Base-by-base conservation (phyloP, 805 yeast species). In the Myxozyma geophila region DNA sequence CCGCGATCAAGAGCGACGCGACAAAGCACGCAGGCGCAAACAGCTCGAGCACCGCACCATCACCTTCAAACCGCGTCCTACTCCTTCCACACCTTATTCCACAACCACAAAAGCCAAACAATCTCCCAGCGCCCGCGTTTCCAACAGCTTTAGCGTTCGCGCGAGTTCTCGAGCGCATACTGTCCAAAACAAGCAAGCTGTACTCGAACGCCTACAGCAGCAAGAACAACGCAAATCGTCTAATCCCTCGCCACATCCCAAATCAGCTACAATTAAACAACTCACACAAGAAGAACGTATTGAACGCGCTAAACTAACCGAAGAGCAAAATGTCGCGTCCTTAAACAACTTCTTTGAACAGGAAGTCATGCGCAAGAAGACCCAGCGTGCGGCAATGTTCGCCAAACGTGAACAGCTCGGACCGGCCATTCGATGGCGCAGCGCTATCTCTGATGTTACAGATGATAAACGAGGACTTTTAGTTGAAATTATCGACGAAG, bases 221-320 rank as follows among this genome's bases (percentile, higher is more conserved):
- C 59, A 47, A 39, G 54, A 56, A 49, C 40, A 56, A 19, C 59
- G 51, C 7, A 47, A 37, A 28, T 15, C 41, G 15, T 9, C n/a
- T 7, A 44, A 41, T 10, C 54, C 63, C 15, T 12, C 54, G 9
- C 61, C 41, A 15, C 52, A 47, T 36, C 23, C 41, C 13, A 55
- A 50, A 51, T 19, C 46, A 7, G 46, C 60, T 33, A 28, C 41
- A 13, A 19, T 23, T 7, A 13, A 17, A 8, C 43, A 41, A 41
- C 77, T 85, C 71, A 88, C 95, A 0, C 88, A 88, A 70, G 91
- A 85, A 63, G 90, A 89, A 72, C 78, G 87, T 47, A 75, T 89
- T 51, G 87, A 82, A n/a, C 95, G 91, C 74, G 98, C 99, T 0
- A 79, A 86, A 52, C 88, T 87, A 70, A 95, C 98, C 0, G 99